A percentile compares a stretch with the other conserved stretches of the same genome.
These are phyloP conservation scores for Schwanniomyces vanrijiae DNA, from an alignment of 805 yeast species.

Conservation along the genomic window DNA sequence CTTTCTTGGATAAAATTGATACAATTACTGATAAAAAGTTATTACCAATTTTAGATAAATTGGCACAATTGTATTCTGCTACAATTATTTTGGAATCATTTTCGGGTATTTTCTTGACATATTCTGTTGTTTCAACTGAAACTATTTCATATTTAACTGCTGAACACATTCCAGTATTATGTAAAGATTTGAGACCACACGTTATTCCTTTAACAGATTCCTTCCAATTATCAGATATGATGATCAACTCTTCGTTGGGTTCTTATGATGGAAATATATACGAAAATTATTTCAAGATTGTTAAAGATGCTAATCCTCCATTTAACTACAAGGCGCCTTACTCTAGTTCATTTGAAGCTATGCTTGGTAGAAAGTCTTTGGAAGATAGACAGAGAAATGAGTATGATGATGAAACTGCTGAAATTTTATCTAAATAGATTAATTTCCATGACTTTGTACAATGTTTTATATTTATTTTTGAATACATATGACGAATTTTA, in stretches of 20 bases:
- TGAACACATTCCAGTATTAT: conserved; percentile 26
- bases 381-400: conserved; percentile 32
- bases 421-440: conserved; percentile 14
- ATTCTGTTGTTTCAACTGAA: conserved; percentile 52
- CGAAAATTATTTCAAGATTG: conserved; percentile 64
- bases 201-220: conserved; percentile 78
- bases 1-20: conserved; percentile 36
- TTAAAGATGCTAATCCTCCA: conserved; percentile 49
- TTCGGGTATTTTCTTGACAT: conserved; percentile 70
- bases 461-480: too few relatives aligned
- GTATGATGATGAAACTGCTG: conserved; percentile 26
- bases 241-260: conserved; percentile 80
- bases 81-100: conserved; percentile 57
- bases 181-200: conserved; percentile 48
- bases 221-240: conserved; percentile 73
- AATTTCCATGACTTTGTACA: background rate
- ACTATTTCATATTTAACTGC: conserved; percentile 8
- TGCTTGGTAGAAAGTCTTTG: conserved; percentile 28
- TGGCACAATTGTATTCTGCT: conserved; percentile 54
- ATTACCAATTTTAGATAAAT: conserved; percentile 46
- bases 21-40: conserved; percentile 35
- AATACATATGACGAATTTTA: too few relatives aligned
- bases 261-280: conserved; percentile 77
- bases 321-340: conserved; percentile 57
- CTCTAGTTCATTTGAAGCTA: conserved; percentile 32